phyloP scores from a whole-genome alignment of 176 grass and related monocot species.

The Alloteropsis semialata region DNA sequence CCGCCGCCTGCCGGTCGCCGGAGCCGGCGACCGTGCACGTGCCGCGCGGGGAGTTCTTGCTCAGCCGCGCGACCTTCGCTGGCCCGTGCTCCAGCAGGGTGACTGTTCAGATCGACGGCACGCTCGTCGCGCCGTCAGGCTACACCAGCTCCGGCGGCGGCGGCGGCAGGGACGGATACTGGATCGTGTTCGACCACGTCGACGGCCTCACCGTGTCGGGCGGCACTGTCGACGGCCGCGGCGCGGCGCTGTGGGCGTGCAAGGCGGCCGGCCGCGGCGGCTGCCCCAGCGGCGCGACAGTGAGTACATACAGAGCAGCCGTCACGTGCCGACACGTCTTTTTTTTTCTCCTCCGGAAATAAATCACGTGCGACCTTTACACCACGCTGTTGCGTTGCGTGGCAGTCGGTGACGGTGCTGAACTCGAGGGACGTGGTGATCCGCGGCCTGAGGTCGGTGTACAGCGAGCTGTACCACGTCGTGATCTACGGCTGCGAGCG shows the following conservation, averaged over 20 bases:
- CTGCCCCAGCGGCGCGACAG: conserved; percentile 47
- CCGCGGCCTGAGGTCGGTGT: conserved; percentile 32
- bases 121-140: conserved; percentile 44
- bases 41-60: conserved; percentile 37
- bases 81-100: conserved; percentile 45
- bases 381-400: background rate
- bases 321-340: background rate
- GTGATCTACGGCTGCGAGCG: conserved; percentile 48
- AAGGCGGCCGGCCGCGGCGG: conserved; percentile 16
- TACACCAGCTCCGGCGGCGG: background rate
- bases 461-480: conserved; percentile 64
- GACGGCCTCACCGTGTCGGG: conserved; percentile 46
- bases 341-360: background rate
- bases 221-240: conserved; percentile 49
- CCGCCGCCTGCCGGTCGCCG: conserved; percentile 32
- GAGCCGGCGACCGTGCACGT: conserved; percentile 46
- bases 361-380: background rate
- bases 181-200: conserved; percentile 50
- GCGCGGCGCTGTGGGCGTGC: conserved; percentile 48
- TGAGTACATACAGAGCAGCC: background rate
- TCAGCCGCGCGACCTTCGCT: conserved; percentile 29
- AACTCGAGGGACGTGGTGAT: conserved; percentile 50
- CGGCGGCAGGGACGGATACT: too few relatives aligned
- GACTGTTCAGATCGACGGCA: conserved; percentile 35
- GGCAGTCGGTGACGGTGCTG: conserved; percentile 52